Base-by-base conservation (phyloP, 169 alveolate species). In the Plasmodium cynomolgi region DNA sequence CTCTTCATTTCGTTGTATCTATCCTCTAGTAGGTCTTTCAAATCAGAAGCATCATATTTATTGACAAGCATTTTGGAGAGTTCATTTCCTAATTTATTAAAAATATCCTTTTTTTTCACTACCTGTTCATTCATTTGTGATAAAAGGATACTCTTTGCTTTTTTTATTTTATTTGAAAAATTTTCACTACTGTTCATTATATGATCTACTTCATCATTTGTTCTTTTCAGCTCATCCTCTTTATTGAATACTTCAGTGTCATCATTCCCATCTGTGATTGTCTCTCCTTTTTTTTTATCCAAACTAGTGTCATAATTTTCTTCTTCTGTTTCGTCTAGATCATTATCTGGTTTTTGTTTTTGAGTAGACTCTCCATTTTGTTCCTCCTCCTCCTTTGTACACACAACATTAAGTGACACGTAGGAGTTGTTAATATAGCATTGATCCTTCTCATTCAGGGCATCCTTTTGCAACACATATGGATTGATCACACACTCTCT, bases 401-500 rank as follows among this genome's bases (percentile, higher is more conserved):
- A 86, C 0, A 79, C 81, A 29, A 86, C 80, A 56, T 34, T 86
- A 3, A 86, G 37, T 1, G 93, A 86, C 0, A 75, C 37, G 44
- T 86, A 86, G 0, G 88, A 77, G 68, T 86, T 86, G 23, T 75
- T 75, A 50, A 86, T 54, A 31, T 74, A 85, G 44, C 85, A 74
- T 5, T 29, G 34, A 31, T 86, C 62, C 17, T 77, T 56, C 68
- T 86, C 93, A 37, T 77, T 56, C 34, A 80, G 44, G 26, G 44
- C 11, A 31, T 17, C 29, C 73, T 31, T 34, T 17, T 74, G 92
- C 31, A 83, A n/a, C 15, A 34, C 72, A 11, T 74, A 74, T 15
- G 92, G 92, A 20, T 84, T 68, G 37, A 84, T 84, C 17, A 84
- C 2, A 47, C 95, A 83, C 3, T 84, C 91, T 62, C 31, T n/a